These are phyloP conservation scores for Jatropha podagrica DNA, from an alignment of 441 rosid genomes.

Conservation along the genomic window DNA sequence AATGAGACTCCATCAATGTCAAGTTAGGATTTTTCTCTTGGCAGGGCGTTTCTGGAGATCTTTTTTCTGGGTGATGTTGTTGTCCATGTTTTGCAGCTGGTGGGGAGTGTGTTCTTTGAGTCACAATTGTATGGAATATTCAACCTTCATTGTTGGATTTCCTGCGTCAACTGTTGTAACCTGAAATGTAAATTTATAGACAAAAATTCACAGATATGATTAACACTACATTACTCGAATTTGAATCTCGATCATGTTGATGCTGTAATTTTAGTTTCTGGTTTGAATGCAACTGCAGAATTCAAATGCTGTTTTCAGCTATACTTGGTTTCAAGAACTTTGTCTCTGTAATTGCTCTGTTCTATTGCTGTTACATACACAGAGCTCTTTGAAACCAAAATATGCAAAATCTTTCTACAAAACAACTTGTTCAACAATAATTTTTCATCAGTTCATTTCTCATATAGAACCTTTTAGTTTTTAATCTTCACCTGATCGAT, in stretches of 20 bases:
- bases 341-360: background rate
- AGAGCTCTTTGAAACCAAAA: background rate
- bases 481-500: no score
- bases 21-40: constrained; percentile 14
- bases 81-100: constrained; percentile 14
- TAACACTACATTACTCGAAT: background rate
- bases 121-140: constrained; percentile 3
- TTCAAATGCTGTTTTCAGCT: background rate
- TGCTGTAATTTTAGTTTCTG: constrained; percentile 6
- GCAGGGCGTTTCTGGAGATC: background rate
- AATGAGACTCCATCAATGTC: background rate
- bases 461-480: no score
- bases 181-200: constrained; percentile 39
- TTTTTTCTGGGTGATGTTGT: background rate
- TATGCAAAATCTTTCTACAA: background rate
- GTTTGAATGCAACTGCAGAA: background rate
- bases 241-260: background rate
- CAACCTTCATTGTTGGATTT: constrained; percentile 24
- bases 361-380: background rate
- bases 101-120: constrained; percentile 10
- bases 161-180: constrained; percentile 26
- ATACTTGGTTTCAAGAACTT: background rate
- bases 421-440: background rate
- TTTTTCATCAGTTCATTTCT: no score
- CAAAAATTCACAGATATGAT: constrained; percentile 3